phyloP scores from a whole-genome alignment of 192 early-diverging fungal genomes.

The Coemansia sp. region DNA sequence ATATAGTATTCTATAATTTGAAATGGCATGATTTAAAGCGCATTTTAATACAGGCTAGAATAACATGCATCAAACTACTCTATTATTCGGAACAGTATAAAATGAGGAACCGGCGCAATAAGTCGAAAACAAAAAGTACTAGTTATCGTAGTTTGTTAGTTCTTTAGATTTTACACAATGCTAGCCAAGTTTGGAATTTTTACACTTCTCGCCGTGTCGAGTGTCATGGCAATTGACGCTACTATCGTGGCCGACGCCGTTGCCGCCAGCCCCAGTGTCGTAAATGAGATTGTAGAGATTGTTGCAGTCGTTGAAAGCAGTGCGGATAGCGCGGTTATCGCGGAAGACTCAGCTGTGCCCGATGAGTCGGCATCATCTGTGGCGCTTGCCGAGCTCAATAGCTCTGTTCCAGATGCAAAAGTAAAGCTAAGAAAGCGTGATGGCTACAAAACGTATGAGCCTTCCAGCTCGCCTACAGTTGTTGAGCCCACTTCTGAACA shows the following conservation, averaged over 20 bases:
- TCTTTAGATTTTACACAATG: not conserved
- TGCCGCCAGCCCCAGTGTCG: not conserved
- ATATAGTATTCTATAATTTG: no score
- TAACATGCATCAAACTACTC: not conserved
- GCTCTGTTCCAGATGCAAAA: not conserved
- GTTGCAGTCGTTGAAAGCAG: not conserved
- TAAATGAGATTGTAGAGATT: not conserved
- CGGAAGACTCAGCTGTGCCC: not conserved
- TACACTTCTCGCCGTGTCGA: not conserved
- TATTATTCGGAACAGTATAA: not conserved
- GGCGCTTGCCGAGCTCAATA: no score
- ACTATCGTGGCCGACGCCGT: not conserved
- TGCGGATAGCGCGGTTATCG: not conserved
- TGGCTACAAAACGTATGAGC: not conserved
- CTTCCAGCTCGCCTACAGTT: not conserved
- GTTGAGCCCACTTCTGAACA: not conserved
- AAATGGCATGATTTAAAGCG: no score
- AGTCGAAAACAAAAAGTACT: no score
- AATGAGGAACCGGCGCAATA: no score
- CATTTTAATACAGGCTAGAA: not conserved
- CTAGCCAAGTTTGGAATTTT: not conserved
- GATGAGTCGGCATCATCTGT: no score
- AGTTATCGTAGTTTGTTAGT: no score
- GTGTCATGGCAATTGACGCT: not conserved
- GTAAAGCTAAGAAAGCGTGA: not conserved